These are phyloP conservation scores for Periconia digitata DNA, from an alignment of 2,329 filamentous ascomycete species.

Conservation along the genomic window DNA sequence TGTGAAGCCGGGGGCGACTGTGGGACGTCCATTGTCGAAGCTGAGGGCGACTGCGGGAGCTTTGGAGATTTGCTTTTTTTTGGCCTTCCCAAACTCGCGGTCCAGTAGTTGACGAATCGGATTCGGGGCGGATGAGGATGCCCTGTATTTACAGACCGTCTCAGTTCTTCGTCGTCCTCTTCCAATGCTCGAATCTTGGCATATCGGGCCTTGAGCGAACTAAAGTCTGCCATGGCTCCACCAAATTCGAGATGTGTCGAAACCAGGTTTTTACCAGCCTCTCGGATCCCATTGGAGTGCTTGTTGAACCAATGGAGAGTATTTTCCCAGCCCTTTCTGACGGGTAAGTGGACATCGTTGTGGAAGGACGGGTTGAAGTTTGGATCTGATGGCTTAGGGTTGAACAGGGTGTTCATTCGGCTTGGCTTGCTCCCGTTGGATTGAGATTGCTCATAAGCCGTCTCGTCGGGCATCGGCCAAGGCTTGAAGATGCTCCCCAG, in stretches of 20 bases:
- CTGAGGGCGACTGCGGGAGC: conserved; percentile 20
- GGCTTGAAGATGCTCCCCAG: conserved; percentile 74
- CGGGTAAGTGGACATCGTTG: conserved; percentile 71
- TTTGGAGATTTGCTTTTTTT: conserved; percentile 54
- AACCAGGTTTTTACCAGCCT: conserved; percentile 72
- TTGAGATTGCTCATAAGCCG: conserved; percentile 10
- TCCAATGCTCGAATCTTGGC: conserved; percentile 69
- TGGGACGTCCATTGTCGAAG: conserved; percentile 14
- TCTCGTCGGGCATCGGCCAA: conserved; percentile 33
- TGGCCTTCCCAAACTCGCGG: conserved; percentile 73
- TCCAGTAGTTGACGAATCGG: conserved; percentile 89
- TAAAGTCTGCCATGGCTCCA: conserved; percentile 75
- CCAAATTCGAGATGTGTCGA: conserved; percentile 84
- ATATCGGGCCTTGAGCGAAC: conserved; percentile 70
- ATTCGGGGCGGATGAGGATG: conserved; percentile 54
- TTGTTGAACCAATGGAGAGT: conserved; percentile 79
- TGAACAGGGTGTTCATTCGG: conserved; percentile 41
- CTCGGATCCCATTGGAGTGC: conserved; percentile 71
- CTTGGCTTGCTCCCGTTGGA: conserved; percentile 23
- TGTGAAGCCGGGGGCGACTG: neutral
- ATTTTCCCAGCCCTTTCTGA: conserved; percentile 68
- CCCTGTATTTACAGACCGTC: conserved; percentile 31
- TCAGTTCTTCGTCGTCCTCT: conserved; percentile 59
- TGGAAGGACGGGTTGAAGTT: conserved; percentile 75
- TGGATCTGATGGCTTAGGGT: conserved; percentile 51